These are phyloP conservation scores for Neophaeococcomyces mojaviensis DNA, from an alignment of 2,329 filamentous ascomycete species.

Conservation along the genomic window DNA sequence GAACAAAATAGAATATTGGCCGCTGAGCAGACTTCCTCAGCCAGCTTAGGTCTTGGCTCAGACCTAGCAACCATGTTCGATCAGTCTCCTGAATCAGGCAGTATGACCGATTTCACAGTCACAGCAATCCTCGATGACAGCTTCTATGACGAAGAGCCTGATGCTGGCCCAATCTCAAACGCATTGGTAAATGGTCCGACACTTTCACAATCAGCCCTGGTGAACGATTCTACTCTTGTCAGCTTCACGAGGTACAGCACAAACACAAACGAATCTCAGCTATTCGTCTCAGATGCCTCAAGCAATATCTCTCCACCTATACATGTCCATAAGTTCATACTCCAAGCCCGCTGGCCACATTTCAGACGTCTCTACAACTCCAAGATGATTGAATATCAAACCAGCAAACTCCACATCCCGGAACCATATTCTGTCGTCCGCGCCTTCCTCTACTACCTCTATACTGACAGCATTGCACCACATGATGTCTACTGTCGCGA, in stretches of 20 bases:
- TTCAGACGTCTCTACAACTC: conserved; percentile 86
- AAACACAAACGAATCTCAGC: conserved; percentile 15
- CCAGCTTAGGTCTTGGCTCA: conserved; percentile 58
- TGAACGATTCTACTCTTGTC: conserved; percentile 28
- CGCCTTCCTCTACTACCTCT: conserved; percentile 91
- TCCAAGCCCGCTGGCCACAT: conserved; percentile 93
- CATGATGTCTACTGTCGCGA: conserved; percentile 52
- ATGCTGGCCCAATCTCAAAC: conserved; percentile 27
- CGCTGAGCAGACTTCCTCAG: conserved; percentile 48
- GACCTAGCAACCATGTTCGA: conserved; percentile 87
- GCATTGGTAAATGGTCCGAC: conserved; percentile 21
- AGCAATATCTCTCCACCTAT: conserved; percentile 68
- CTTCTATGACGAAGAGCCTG: conserved; percentile 50
- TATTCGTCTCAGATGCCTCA: conserved; percentile 22
- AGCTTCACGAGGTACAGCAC: background rate
- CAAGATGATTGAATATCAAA: conserved; percentile 96
- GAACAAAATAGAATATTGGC: conserved; percentile 41
- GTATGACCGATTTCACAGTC: conserved; percentile 82
- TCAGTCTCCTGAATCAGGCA: conserved; percentile 71
- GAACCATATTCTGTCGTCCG: conserved; percentile 92
- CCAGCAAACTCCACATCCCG: conserved; percentile 94
- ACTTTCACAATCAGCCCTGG: no score
- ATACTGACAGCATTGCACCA: conserved; percentile 79
- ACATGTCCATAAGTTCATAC: conserved; percentile 87
- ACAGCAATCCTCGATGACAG: conserved; percentile 72